These are phyloP conservation scores for Chlamydomonas asymmetrica DNA, from an alignment of 139 green algal genomes.

Conservation along the genomic window DNA sequence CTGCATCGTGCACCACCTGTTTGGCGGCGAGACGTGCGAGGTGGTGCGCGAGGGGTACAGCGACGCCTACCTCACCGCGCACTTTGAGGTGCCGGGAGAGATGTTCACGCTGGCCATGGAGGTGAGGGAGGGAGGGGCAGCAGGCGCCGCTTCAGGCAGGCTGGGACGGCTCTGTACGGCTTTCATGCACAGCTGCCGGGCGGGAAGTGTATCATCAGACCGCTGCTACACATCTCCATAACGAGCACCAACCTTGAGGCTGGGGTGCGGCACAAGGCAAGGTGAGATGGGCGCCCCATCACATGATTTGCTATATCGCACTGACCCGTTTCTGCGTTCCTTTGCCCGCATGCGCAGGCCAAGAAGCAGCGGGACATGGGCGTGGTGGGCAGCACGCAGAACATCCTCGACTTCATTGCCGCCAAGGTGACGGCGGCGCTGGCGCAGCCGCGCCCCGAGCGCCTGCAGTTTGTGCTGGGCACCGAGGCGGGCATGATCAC, in stretches of 20 bases:
- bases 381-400: slow-evolving; percentile 93
- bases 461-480: slow-evolving; percentile 93
- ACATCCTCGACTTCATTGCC: slow-evolving; percentile 97
- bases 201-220: too few relatives aligned
- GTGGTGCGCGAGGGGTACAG: slow-evolving; percentile 65
- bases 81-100: slow-evolving; percentile 97
- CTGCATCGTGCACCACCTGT: slow-evolving; percentile 99
- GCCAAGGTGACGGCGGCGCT: slow-evolving; percentile 63
- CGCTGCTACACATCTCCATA: too few relatives aligned
- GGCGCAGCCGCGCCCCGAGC: slow-evolving; percentile 58
- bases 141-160: too few relatives aligned
- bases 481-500: slow-evolving; percentile 99
- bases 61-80: slow-evolving; percentile 93
- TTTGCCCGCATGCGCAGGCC: slow-evolving; percentile 91
- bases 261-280: too few relatives aligned
- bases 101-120: slow-evolving; percentile 91
- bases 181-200: too few relatives aligned
- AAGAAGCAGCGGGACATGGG: slow-evolving; percentile 74
- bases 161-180: too few relatives aligned
- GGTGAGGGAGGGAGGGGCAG: slow-evolving; percentile 13
- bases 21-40: slow-evolving; percentile 80
- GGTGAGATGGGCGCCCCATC: too few relatives aligned
- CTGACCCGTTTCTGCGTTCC: too few relatives aligned
- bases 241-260: too few relatives aligned
- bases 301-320: too few relatives aligned